Evolutionary conservation across 2,329 filamentous ascomycete species (phyloP).

Genomic region (Hansfordia pulvinata): DNA sequence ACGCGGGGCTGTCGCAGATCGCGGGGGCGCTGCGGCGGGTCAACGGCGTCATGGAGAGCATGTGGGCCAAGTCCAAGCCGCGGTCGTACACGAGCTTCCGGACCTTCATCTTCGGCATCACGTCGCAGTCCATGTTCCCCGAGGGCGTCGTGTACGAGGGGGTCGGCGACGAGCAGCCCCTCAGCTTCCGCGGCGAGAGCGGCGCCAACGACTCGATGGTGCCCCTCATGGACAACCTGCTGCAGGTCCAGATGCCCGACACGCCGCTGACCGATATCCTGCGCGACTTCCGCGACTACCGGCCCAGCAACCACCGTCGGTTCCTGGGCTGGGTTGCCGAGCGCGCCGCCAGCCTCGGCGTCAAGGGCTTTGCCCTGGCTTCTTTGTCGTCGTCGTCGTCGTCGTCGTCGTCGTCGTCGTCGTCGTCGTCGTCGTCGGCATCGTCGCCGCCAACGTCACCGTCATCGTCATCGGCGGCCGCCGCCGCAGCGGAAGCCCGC

Average conservation of each 20-base stretch:
- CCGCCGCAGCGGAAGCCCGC: constrained; percentile 34
- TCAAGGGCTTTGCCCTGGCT: constrained; percentile 51
- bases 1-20: constrained; percentile 48
- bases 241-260: constrained; percentile 74
- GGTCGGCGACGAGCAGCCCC: constrained; percentile 52
- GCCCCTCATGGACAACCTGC: constrained; percentile 76
- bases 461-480: constrained; percentile 55
- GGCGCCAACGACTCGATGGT: constrained; percentile 94
- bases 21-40: constrained; percentile 54
- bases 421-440: constrained; percentile 55
- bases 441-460: constrained; percentile 51
- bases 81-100: constrained; percentile 79
- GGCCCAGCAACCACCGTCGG: constrained; percentile 75
- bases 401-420: constrained; percentile 17
- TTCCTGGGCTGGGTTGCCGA: constrained; percentile 63
- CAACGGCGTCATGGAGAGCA: constrained; percentile 71
- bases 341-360: constrained; percentile 30
- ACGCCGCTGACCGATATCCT: constrained; percentile 85
- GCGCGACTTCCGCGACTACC: constrained; percentile 76
- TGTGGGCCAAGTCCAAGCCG: constrained; percentile 85
- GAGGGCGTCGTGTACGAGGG: constrained; percentile 84
- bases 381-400: not conserved
- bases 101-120: constrained; percentile 96
- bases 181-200: constrained; percentile 81
- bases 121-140: constrained; percentile 86